These are phyloP conservation scores for Plectosphaerella cucumerina DNA, from an alignment of 2,329 filamentous ascomycete genomes.

Conservation along the genomic window DNA sequence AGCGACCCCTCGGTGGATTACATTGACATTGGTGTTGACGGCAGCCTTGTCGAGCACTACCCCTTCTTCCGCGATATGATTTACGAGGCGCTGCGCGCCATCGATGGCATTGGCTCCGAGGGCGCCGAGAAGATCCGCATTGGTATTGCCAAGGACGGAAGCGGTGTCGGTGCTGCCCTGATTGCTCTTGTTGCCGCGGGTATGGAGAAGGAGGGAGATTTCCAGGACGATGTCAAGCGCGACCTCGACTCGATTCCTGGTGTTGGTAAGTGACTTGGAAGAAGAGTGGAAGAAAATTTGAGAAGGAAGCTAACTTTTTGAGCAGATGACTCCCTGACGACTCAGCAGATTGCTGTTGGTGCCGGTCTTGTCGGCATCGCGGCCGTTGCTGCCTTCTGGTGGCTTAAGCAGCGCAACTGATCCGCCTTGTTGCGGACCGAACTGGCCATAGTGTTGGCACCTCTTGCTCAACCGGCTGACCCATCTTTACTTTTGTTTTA, in stretches of 20 bases:
- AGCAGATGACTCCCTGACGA: not conserved
- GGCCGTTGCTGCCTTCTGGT: slow-evolving; percentile 21
- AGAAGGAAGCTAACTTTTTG: not conserved
- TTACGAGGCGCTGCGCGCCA: slow-evolving; percentile 71
- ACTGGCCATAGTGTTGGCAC: no score
- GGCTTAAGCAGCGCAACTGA: slow-evolving; percentile 7
- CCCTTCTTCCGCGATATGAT: slow-evolving; percentile 88
- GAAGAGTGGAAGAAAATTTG: no score
- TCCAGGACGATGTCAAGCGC: slow-evolving; percentile 34
- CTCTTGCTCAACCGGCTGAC: no score
- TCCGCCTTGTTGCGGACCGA: no score
- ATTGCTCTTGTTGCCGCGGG: slow-evolving; percentile 85
- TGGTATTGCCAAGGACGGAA: slow-evolving; percentile 93
- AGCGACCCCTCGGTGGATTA: slow-evolving; percentile 61
- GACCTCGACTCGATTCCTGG: slow-evolving; percentile 26
- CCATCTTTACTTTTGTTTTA: no score
- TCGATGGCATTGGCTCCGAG: slow-evolving; percentile 70
- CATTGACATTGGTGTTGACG: slow-evolving; percentile 89
- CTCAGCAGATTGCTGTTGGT: slow-evolving; percentile 1
- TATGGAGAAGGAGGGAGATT: slow-evolving; percentile 47
- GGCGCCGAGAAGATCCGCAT: slow-evolving; percentile 88
- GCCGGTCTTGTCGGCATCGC: slow-evolving; percentile 27
- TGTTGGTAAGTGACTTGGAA: slow-evolving; percentile 20
- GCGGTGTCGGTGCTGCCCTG: slow-evolving; percentile 84
- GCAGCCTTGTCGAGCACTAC: slow-evolving; percentile 92